Percentiles rank a stretch among this genome's conserved stretches.
phyloP scores from a whole-genome alignment of 345 rosid genomes.

The Acer saccharum region DNA sequence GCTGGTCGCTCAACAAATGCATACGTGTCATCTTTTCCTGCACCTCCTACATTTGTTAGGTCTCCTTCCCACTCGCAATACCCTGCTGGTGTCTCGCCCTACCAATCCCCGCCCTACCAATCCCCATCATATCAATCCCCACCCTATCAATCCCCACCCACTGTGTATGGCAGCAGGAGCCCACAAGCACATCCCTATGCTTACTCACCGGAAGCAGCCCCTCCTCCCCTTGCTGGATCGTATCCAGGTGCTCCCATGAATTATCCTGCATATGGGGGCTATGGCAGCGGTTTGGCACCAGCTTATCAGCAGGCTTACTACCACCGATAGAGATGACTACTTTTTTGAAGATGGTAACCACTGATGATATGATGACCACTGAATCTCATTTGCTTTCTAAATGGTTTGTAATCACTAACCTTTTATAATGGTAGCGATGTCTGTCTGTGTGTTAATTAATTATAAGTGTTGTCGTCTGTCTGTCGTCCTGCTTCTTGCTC shows the following conservation, averaged over 20 bases:
- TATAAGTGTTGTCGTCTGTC: conserved; percentile 32
- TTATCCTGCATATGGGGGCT: conserved; percentile 63
- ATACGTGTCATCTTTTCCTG: conserved; percentile 89
- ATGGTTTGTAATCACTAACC: conserved; percentile 84
- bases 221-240: conserved; percentile 47
- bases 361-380: conserved; percentile 69
- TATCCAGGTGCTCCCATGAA: conserved; percentile 62
- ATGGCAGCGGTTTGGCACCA: conserved; percentile 58
- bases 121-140: conserved; percentile 84
- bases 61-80: conserved; percentile 86
- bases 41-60: conserved; percentile 71
- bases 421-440: conserved; percentile 55
- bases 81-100: conserved; percentile 58
- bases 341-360: conserved; percentile 62
- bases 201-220: conserved; percentile 65
- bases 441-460: conserved; percentile 58
- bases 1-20: conserved; percentile 95
- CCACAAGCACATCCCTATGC: conserved; percentile 55
- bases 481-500: conserved; percentile 33
- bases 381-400: conserved; percentile 43
- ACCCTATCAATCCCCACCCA: conserved; percentile 73
- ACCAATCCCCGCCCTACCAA: conserved; percentile 70
- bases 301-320: conserved; percentile 86
- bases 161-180: conserved; percentile 61
- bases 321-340: conserved; percentile 67